These are phyloP conservation scores for Stygiomarasmius scandens DNA, from an alignment of 1,284 basidiomycete genomes.

Conservation along the genomic window DNA sequence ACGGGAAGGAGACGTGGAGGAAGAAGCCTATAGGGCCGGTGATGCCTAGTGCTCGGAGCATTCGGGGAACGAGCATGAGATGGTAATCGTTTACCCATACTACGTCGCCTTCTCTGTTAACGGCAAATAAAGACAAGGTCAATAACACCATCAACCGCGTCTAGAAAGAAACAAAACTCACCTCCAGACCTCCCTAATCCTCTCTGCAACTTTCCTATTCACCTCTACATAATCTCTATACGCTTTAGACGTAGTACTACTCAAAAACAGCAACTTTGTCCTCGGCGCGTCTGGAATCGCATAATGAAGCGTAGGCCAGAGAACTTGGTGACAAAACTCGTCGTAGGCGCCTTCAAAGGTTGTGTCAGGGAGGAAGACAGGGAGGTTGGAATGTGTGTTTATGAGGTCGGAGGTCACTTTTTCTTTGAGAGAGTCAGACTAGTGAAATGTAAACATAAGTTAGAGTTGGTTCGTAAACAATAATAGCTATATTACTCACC, in stretches of 20 bases:
- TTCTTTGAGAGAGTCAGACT: too few species aligned
- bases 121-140: too few species aligned
- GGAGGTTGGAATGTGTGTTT: too few species aligned
- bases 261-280: conserved; percentile 81
- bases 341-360: conserved; percentile 81
- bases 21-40: conserved; percentile 63
- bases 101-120: conserved; percentile 19
- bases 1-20: conserved; percentile 88
- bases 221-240: conserved; percentile 82
- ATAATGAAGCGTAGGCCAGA: conserved; percentile 90
- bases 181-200: conserved; percentile 74
- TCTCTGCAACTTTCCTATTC: conserved; percentile 83
- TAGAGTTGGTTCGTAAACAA: too few species aligned
- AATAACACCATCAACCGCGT: not conserved
- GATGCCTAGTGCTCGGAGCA: conserved; percentile 60
- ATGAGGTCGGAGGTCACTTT: too few species aligned
- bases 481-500: conserved; percentile 60
- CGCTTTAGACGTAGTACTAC: conserved; percentile 42
- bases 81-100: conserved; percentile 88
- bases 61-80: conserved; percentile 79
- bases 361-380: conserved; percentile 21
- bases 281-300: conserved; percentile 85
- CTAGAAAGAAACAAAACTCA: conserved; percentile 26
- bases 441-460: too few species aligned
- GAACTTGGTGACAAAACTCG: conserved; percentile 85